These are phyloP conservation scores for Candida pseudoglaebosa DNA, from an alignment of 805 yeast genomes.

Conservation along the genomic window DNA sequence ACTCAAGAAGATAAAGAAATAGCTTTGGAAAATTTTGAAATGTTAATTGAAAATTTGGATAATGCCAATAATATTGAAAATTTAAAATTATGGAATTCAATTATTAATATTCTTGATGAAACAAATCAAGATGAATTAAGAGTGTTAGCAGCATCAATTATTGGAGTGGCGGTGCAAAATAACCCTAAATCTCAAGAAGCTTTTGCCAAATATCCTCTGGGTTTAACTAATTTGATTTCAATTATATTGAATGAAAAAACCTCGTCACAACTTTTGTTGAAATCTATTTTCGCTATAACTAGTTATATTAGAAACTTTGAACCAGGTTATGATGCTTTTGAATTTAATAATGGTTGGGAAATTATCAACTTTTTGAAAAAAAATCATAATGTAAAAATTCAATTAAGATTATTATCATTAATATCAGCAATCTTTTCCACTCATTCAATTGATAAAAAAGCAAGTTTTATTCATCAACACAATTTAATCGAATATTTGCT, in stretches of 20 bases:
- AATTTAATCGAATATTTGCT: conserved; percentile 32
- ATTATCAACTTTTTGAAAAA: conserved; percentile 32
- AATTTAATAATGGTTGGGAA: conserved; percentile 58
- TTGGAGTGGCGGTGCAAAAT: conserved; percentile 92
- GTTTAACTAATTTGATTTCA: conserved; percentile 43
- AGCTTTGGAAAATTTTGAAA: conserved; percentile 88
- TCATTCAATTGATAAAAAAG: conserved; percentile 39
- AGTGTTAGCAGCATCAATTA: conserved; percentile 61
- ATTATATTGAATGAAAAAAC: conserved; percentile 29
- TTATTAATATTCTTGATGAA: conserved; percentile 51
- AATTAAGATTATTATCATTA: conserved; percentile 53
- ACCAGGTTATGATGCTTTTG: conserved; percentile 54
- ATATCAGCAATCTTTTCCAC: conserved; percentile 58
- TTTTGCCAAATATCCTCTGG: conserved; percentile 49
- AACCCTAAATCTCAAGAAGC: conserved; percentile 72
- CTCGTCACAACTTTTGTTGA: conserved; percentile 40
- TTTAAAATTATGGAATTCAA: conserved; percentile 72
- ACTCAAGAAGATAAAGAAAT: conserved; percentile 59
- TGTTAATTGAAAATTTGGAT: conserved; percentile 88
- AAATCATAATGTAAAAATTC: conserved; percentile 33
- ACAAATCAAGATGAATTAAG: conserved; percentile 37
- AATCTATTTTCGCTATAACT: conserved; percentile 76
- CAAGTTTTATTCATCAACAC: conserved; percentile 34
- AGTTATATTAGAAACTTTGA: conserved; percentile 67
- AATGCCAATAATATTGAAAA: conserved; percentile 91